Base-by-base conservation (phyloP, 345 rosid genomes). In the Ceriops zippeliana region DNA sequence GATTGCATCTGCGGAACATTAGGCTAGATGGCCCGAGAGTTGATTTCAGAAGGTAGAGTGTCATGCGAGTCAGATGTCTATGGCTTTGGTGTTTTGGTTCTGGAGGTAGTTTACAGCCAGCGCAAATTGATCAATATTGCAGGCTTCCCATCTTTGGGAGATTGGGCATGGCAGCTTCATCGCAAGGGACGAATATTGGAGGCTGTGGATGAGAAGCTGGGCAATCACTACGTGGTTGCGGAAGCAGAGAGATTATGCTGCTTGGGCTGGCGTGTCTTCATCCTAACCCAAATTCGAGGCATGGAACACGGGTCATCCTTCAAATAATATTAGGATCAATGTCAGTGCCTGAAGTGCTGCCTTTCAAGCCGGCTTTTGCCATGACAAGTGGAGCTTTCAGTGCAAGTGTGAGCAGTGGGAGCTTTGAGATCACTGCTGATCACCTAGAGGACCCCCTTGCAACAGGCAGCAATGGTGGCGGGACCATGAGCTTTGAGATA, bases 1-100 rank as follows among this genome's bases (percentile, higher is more conserved):
- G 89, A 80, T 64, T 77, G 58, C 15, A 9, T 37, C 52, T 42
- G 31, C 0, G 83, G 79, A 15, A 85, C 85, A 30, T 21, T 66
- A 32, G 85, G 85, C 0, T 85, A 85, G 52, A 72, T 85, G 9
- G 85, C 89, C 32, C 85, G 85, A 0, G 84, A 83, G 68, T 75
- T 80, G 72, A 24, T 76, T 83, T 67, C 86, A 77, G 77, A 82
- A 0, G 73, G 83, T 30, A 77, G 60, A 46, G 82, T 86, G 21
- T 79, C 85, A 2, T 63, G 76, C 6, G 83, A 83, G 69, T 83
- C 89, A 0, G 89, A 85, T 32, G 76, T 83, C 30, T 85, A 66
- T 51, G 79, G 83, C 34, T 85, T 83, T 30, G 85, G 82, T 26
- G 86, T 75, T 20, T 86, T 85, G 42, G 72, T 83, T 24, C 75